Base-by-base conservation (phyloP, 1,284 basidiomycete genomes). In the Microbotryomycetes sp. region DNA sequence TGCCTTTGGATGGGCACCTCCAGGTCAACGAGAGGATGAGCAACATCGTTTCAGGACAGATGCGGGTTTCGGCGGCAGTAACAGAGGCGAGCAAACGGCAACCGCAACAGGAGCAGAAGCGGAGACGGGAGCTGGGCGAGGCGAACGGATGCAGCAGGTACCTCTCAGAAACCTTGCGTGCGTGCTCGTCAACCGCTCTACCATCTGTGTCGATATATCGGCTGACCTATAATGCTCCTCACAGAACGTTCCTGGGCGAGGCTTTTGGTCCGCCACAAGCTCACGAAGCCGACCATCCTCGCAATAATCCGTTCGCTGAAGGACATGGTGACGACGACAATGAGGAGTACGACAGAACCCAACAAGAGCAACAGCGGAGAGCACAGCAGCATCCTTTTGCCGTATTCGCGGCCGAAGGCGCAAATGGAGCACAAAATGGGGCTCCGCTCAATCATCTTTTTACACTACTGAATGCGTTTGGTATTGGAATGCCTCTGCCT, bases 221-320 rank as follows among this genome's bases (percentile, higher is more conserved):
- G 36, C 23, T 19, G 49, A 28, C 31, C 6, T 22, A 19, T 32
- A 6, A 48, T 23, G 14, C 26, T 2, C 5, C 9, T 2, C 15
- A n/a, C 2, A 51, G 42, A 51, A 63, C 60, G 2, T 68, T 68
- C 55, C 64, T 68, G 36, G 59, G 61, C 30, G 66, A 68, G 19
- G 66, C 66, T 3, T 68, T 68, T 30, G 61, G 61, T 25, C 54
- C 42, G 9, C 49, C 52, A 4, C 47, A 45, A 2, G 51, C 63
- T 3, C 59, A 68, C 29, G 59, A 60, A 26, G 64, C 66, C 49
- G 66, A 68, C 59, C 49, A 66, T 48, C 56, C 64, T 6, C 28
- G 30, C 28, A 66, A 68, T 59, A 68, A 68, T 59, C 66, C 66
- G 6, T 68, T 68, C 58, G 64, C 66, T 31, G 66, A 68, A 49